A percentile compares a stretch with the other conserved stretches of the same genome.
These are phyloP conservation scores for Rhododendron williamsianum DNA, from an alignment of 148 eudicot species.

Conservation along the genomic window DNA sequence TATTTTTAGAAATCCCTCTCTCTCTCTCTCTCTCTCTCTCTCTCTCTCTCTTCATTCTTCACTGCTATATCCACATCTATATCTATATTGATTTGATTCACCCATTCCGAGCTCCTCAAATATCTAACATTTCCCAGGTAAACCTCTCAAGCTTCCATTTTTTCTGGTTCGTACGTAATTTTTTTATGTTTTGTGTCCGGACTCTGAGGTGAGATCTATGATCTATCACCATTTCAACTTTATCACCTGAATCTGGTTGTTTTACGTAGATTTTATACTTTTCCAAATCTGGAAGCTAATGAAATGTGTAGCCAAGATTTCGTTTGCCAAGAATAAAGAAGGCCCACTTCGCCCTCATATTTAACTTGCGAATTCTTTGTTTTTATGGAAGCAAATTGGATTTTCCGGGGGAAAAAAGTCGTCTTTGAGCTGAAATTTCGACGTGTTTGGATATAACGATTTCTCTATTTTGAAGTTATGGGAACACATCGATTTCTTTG, in stretches of 20 bases:
- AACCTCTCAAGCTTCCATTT: background rate
- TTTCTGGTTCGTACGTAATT: background rate
- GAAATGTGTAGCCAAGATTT: background rate
- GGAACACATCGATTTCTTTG: background rate
- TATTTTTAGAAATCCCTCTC: background rate
- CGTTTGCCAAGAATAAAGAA: no score
- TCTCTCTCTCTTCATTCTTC: background rate
- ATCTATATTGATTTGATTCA: background rate
- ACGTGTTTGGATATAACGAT: background rate
- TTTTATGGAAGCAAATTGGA: background rate
- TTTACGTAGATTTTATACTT: background rate
- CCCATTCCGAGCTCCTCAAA: background rate
- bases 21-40: background rate
- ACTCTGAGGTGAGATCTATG: background rate
- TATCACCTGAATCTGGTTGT: background rate
- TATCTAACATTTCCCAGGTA: background rate
- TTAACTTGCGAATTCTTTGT: background rate
- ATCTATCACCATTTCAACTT: background rate
- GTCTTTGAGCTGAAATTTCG: background rate
- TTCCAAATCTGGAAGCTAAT: background rate
- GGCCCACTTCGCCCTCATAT: background rate
- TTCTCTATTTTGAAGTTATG: background rate
- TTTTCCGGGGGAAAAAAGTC: background rate
- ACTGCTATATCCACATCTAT: background rate
- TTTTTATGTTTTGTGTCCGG: background rate